phyloP scores from a whole-genome alignment of 768 basidiomycete species.

The Chalciporus pseudorubinellus region DNA sequence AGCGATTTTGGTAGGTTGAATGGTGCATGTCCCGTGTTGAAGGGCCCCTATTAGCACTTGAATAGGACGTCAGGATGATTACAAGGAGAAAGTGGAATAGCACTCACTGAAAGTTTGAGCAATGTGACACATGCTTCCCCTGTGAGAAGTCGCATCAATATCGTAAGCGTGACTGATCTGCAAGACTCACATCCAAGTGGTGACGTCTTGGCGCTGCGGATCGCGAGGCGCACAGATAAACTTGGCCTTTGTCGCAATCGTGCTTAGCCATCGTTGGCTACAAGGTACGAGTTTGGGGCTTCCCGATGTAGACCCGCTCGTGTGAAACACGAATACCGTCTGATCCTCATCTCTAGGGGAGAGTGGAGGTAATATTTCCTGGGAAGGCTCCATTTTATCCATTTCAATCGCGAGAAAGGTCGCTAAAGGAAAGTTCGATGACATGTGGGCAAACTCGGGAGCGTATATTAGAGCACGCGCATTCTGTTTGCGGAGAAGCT shows the following conservation, averaged over 20 bases:
- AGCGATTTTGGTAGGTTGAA: constrained; percentile 64
- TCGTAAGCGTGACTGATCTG: constrained; percentile 17
- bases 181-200: constrained; percentile 64
- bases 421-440: constrained; percentile 47
- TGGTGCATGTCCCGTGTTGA: constrained; percentile 69
- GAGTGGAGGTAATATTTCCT: constrained; percentile 44
- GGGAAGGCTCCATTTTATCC: constrained; percentile 36
- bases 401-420: constrained; percentile 44
- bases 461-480: constrained; percentile 68
- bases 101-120: constrained; percentile 71
- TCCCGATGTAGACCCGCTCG: constrained; percentile 81
- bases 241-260: constrained; percentile 59
- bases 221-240: constrained; percentile 48
- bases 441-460: constrained; percentile 46
- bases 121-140: constrained; percentile 85
- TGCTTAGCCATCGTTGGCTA: constrained; percentile 62
- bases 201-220: constrained; percentile 60
- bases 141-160: constrained; percentile 40
- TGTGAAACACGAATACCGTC: constrained; percentile 70
- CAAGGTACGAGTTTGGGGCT: constrained; percentile 77
- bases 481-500: constrained; percentile 60
- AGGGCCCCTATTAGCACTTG: constrained; percentile 66
- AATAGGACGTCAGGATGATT: constrained; percentile 20
- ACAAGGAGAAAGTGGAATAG: constrained; percentile 13
- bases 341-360: constrained; percentile 39